phyloP scores from a whole-genome alignment of 1,284 basidiomycete genomes.

The Mycosarcoma mackinlayi region DNA sequence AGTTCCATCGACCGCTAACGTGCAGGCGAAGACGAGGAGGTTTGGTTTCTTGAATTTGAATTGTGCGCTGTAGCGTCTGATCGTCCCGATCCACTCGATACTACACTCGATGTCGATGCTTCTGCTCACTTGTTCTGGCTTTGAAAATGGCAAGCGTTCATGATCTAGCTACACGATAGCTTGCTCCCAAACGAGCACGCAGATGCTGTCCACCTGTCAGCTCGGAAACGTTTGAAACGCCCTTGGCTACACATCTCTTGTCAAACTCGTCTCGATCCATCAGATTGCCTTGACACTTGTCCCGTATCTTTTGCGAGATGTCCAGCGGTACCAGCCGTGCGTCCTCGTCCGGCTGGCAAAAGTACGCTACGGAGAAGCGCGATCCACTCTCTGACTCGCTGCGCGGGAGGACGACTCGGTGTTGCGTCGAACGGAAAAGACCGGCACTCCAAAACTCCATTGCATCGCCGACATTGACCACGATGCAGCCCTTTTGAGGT shows the following conservation, averaged over 20 bases:
- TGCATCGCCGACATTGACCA: conserved; percentile 85
- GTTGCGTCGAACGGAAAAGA: conserved; percentile 54
- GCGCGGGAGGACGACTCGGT: conserved; percentile 55
- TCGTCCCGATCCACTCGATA: too few species aligned
- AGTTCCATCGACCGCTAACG: conserved; percentile 7
- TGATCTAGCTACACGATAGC: conserved; percentile 5
- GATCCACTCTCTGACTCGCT: conserved; percentile 38
- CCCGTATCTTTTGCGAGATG: conserved; percentile 4
- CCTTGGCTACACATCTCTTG: conserved; percentile 34
- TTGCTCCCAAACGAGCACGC: conserved; percentile 33
- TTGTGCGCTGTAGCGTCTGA: too few species aligned
- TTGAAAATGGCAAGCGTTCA: too few species aligned
- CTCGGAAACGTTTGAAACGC: conserved; percentile 25
- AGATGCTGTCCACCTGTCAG: conserved; percentile 54
- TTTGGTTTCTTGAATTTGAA: too few species aligned
- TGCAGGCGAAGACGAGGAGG: too few species aligned
- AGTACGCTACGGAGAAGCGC: conserved; percentile 59
- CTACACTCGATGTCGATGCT: too few species aligned
- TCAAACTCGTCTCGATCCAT: conserved; percentile 29
- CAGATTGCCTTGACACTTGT: conserved; percentile 19
- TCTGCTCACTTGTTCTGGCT: too few species aligned
- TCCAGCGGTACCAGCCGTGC: conserved; percentile 41
- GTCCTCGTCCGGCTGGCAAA: conserved; percentile 57
- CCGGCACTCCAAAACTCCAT: conserved; percentile 69
- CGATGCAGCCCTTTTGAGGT: conserved; percentile 82